Percentiles rank a stretch among this genome's conserved stretches.
These are phyloP conservation scores for Angomonas deanei DNA, from an alignment of 208 protist genomes.

Conservation along the genomic window DNA sequence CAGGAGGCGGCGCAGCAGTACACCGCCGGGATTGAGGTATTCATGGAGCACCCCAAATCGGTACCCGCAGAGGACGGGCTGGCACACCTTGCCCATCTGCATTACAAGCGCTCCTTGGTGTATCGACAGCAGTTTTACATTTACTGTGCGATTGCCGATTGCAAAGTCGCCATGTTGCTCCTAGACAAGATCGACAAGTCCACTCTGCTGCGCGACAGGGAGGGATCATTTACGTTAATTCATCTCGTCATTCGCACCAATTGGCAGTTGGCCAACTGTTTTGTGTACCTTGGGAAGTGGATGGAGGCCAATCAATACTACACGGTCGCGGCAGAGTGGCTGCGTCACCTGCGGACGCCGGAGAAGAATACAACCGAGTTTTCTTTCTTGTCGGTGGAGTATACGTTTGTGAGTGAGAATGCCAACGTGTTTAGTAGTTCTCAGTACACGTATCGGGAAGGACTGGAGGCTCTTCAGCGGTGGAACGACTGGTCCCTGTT, in stretches of 20 bases:
- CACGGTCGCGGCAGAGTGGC: slow-evolving; percentile 29
- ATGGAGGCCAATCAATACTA: slow-evolving; percentile 47
- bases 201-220: too few species aligned
- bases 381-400: background rate
- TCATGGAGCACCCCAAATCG: slow-evolving; percentile 6
- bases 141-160: slow-evolving; percentile 57
- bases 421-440: background rate
- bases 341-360: background rate
- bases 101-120: slow-evolving; percentile 70
- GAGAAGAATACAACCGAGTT: background rate
- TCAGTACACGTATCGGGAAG: background rate
- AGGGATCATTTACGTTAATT: too few species aligned
- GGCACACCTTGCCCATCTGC: slow-evolving; percentile 13
- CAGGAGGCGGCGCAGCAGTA: slow-evolving; percentile 48
- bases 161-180: slow-evolving; percentile 38
- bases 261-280: slow-evolving; percentile 68
- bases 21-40: slow-evolving; percentile 42
- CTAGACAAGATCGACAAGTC: background rate
- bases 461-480: background rate
- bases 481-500: background rate
- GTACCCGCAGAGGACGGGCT: slow-evolving; percentile 28
- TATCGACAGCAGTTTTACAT: slow-evolving; percentile 63
- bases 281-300: slow-evolving; percentile 23
- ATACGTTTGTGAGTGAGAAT: background rate
- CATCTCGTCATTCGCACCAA: slow-evolving; percentile 54